These are phyloP conservation scores for Aspergillus jensenii DNA, from an alignment of 2,329 filamentous ascomycete species.

Conservation along the genomic window DNA sequence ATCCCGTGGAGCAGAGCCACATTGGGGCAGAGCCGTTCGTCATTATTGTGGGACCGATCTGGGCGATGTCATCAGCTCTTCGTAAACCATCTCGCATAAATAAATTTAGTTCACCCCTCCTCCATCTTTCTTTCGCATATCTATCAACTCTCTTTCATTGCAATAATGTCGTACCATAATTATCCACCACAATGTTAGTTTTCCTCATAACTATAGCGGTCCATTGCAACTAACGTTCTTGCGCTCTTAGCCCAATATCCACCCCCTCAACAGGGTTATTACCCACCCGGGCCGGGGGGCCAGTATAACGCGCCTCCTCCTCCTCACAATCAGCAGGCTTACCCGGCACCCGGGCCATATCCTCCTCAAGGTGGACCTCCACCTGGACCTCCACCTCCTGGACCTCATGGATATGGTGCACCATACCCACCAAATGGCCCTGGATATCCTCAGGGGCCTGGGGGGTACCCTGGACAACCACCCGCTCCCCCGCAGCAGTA, in stretches of 20 bases:
- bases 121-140: background rate
- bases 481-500: background rate
- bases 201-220: background rate
- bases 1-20: background rate
- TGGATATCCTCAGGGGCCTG: background rate
- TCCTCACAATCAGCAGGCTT: conserved; percentile 1
- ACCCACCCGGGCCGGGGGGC: too few species aligned
- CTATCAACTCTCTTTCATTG: background rate
- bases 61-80: background rate
- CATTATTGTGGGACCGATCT: background rate
- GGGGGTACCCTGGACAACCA: background rate
- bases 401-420: background rate
- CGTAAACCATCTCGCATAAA: background rate
- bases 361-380: background rate
- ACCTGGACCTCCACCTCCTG: background rate
- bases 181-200: background rate
- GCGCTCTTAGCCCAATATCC: background rate
- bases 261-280: background rate
- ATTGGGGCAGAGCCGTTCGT: background rate
- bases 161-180: conserved; percentile 1
- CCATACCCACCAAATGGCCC: conserved; percentile 1
- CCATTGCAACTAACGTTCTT: background rate
- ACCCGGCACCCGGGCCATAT: background rate
- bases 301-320: background rate
- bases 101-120: background rate